phyloP scores from a whole-genome alignment of 1,284 basidiomycete species.

The Cutaneotrichosporon sp. region DNA sequence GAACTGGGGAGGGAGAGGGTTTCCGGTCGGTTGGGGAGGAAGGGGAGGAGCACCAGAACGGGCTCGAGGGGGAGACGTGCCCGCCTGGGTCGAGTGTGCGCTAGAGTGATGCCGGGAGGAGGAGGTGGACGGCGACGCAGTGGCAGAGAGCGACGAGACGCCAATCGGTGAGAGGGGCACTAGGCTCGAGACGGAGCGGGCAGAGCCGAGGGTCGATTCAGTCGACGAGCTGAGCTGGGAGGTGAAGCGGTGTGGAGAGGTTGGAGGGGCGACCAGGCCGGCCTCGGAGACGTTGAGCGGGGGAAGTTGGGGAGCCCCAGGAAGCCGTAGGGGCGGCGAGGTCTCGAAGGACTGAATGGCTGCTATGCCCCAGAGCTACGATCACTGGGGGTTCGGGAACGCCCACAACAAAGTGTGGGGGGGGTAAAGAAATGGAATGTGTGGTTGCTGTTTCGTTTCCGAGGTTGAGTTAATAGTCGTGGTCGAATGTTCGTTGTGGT shows the following conservation, averaged over 20 bases:
- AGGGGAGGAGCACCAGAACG: background rate
- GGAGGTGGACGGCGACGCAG: background rate
- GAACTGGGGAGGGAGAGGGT: no score
- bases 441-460: no score
- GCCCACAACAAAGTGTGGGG: background rate
- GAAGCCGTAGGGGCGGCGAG: background rate
- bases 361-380: conserved; percentile 2
- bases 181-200: conserved; percentile 4
- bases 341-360: conserved; percentile 1
- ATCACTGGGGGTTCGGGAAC: background rate
- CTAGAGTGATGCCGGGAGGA: background rate
- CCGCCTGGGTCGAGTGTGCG: background rate
- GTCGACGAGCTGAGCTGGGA: conserved; percentile 1
- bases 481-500: no score
- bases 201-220: background rate
- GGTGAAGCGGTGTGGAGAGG: background rate
- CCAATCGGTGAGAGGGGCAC: conserved; percentile 3
- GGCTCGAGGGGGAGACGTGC: background rate
- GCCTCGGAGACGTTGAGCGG: background rate
- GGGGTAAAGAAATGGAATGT: background rate
- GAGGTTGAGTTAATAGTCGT: no score
- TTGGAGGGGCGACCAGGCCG: background rate
- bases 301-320: background rate
- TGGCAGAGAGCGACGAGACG: background rate
- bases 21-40: no score